Evolutionary conservation across 345 rosid genomes (phyloP), one percentile per base, ranked within the genome.

Genomic region (Jatropha curcas): DNA sequence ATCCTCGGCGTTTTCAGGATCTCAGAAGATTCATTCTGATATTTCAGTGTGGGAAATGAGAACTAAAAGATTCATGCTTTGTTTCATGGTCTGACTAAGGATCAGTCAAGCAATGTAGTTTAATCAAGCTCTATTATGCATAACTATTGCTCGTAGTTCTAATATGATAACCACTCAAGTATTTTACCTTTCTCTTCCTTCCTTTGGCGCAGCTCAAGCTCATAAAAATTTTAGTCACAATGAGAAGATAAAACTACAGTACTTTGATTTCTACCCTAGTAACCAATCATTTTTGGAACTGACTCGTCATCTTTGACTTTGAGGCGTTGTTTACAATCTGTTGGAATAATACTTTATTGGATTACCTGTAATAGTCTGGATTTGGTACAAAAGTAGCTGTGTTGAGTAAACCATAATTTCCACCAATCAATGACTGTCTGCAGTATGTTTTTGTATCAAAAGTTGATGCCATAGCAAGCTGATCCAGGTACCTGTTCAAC

Each of bases 391-490:
- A 92, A n/a, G 85, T 89, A 13, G 90, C 77, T 16, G 96, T 88
- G 72, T 90, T 81, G 27, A 92, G 93, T 37, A 92, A 79, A 33
- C 99, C 97, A 57, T 95, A 95, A 71, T 91, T 91, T 64, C 98
- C 98, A 2, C 99, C 98, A 43, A 95, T 83, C 58, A 79, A 88
- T 66, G 99, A 71, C 82, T 95, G 99, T 79, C 97, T 88, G 84
- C 99, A 95, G 60, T 91, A 95, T 20, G 97, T 90, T 84, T 88
- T 91, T 31, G 97, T 89, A 76, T 86, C 91, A 53, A 81, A 85
- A 59, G 77, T 59, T 0, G 98, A 72, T 56, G 97, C 80, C 94
- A 89, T 89, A 20, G 88, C 98, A 34, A 95, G 92, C 85, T 92
- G 93, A 83, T 95, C 99, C 80, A 95, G 70, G 62, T 95, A 95